Evolutionary conservation across 768 basidiomycete species (phyloP), one percentile per base, ranked within the genome.

Genomic region (Suillus brevipes): DNA sequence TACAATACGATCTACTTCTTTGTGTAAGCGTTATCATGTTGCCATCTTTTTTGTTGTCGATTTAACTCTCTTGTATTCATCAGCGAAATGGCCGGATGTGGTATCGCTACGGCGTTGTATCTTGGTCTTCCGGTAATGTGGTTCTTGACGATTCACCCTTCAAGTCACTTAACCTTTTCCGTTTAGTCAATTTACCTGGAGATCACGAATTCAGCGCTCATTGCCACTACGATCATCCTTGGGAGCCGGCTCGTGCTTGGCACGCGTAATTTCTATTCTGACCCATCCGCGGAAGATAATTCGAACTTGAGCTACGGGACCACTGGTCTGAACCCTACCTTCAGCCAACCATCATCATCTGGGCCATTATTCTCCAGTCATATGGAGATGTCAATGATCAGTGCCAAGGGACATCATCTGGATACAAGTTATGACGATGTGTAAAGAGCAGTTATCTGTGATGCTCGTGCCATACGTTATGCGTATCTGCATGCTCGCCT

Each of bases 1-100:
- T 62, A 60, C 45, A 64, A 61, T 20, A 49, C 59, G 37, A 37
- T 64, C n/a, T 64, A 65, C 37, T 65, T 65, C 25, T 64, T 65
- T 37, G 20, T 64, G 65, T 65, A 43, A 64, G 63, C 7, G 16
- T 23, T 34, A 34, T 61, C 12, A 31, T 34, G 3, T 64, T 25
- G 3, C 57, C 18, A 31, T 16, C 10, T 28, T 37, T 28, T 43
- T 38, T 8, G 40, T 55, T 20, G 18, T 23, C 12, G 6, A 38
- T 16, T 31, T 7, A 36, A 55, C 36, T 58, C n/a, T 57, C 37
- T n/a, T 6, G 6, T 63, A 6, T 9, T 31, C 37, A 14, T 20
- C 6, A 65, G 65, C 23, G 63, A 56, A 28, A 50, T 47, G 25
- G 28, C 47, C 6, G 65, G 53, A 34, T 66, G 65, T 36, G 63